Base-by-base conservation (phyloP, 169 alveolate genomes). In the Babesia ovata region DNA sequence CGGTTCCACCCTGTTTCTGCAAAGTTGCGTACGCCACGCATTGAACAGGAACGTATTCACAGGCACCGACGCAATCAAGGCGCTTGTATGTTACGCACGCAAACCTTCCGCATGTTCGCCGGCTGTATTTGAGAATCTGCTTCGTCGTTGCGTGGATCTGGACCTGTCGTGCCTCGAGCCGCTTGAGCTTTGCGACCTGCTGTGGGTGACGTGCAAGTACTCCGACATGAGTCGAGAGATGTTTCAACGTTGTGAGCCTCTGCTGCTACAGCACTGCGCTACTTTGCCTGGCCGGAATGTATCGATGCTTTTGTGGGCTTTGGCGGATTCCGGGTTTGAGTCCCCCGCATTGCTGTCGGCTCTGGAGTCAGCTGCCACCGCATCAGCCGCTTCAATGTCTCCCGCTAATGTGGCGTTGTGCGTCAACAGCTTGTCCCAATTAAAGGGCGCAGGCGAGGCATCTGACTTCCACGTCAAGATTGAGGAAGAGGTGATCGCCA, bases 221-320 rank as follows among this genome's bases (percentile, higher is more conserved):
- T 65, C 71, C 42, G 33, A 59, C 63, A 26, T 21, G 48, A 52
- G 61, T n/a, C 53, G 24, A 26, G 66, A 69, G 21, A 14, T 70
- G 13, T 62, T 81, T 6, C 48, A 57, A 39, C 66, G 79, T 22
- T 56, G 28, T 22, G 67, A 58, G 44, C 62, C 42, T 11, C 45
- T 42, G 19, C 50, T 81, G 14, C 21, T 60, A 4, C 70, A 42
- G 21, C 56, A 45, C 26, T 44, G 75, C 48, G 44, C 21, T 16
- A 46, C 49, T 9, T 22, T 81, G n/a, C 73, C 84, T 0, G 66
- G 71, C n/a, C 24, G 70, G n/a, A 70, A 74, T 14, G 24, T 81
- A 17, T 26, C 88, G 16, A 72, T 81, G 88, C 81, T 81, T 12
- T 14, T 81, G 22, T 81, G 88, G 88, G 66, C 85, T 6, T 29